A percentile compares a stretch with the other conserved stretches of the same genome.
phyloP scores from a whole-genome alignment of 2,329 filamentous ascomycete species.

The Epichloe elymi region DNA sequence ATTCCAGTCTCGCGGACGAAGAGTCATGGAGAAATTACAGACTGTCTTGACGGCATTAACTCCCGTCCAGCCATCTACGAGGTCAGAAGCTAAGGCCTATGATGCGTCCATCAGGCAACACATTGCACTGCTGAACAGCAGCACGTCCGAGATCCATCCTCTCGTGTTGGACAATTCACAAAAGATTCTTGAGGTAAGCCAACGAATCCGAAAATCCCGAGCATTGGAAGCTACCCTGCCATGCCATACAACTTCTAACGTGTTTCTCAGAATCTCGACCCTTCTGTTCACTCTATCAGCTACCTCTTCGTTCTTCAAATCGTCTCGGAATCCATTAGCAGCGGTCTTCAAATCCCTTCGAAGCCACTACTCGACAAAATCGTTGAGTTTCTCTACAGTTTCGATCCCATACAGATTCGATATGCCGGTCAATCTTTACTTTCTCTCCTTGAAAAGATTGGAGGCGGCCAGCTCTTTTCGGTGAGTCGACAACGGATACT shows the following conservation, averaged over 20 bases:
- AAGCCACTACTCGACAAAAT: constrained; percentile 26
- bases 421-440: constrained; percentile 33
- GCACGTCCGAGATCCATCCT: not conserved
- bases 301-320: constrained; percentile 35
- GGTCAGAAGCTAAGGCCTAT: not conserved
- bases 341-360: constrained; percentile 18
- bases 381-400: constrained; percentile 31
- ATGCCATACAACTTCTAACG: not conserved
- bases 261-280: constrained; percentile 29
- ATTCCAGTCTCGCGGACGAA: not conserved
- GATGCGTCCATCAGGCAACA: constrained; percentile 4
- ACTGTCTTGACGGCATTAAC: constrained; percentile 1
- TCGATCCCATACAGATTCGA: constrained; percentile 38
- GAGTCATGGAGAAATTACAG: constrained; percentile 1
- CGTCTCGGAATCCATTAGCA: constrained; percentile 16
- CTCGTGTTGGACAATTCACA: constrained; percentile 21
- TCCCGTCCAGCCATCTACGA: not conserved
- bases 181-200: constrained; percentile 28
- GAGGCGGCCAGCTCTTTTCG: constrained; percentile 26
- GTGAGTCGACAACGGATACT: constrained; percentile 19
- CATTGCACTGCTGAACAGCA: not conserved
- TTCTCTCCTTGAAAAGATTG: constrained; percentile 29
- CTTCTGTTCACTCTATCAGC: constrained; percentile 36
- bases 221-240: not conserved
- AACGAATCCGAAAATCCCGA: not conserved